Evolutionary conservation across 192 early-diverging fungal species (phyloP).

Genomic region (Spizellomyces sp.): DNA sequence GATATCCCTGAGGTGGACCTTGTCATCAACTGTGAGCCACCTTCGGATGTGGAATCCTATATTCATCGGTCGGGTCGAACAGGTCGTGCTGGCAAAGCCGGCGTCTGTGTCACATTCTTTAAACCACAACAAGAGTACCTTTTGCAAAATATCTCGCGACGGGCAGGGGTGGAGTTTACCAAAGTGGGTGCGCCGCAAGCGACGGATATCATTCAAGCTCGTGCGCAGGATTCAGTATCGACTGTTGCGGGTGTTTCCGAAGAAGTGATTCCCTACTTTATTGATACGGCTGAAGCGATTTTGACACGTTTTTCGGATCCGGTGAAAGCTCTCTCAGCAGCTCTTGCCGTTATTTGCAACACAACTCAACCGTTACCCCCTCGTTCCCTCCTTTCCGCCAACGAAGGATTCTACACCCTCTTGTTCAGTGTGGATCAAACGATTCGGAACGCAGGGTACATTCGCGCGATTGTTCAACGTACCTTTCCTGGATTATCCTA

Average conservation of each 20-base stretch:
- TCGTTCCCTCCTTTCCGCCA: conserved; percentile 82
- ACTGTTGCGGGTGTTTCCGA: conserved; percentile 65
- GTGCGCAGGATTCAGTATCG: conserved; percentile 75
- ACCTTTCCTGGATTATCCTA: conserved; percentile 71
- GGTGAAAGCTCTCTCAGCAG: conserved; percentile 75
- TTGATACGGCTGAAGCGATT: conserved; percentile 70
- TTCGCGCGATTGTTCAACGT: conserved; percentile 74
- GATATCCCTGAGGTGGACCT: conserved; percentile 97
- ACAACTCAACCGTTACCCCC: conserved; percentile 80
- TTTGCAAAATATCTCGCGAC: conserved; percentile 72
- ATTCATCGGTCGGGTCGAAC: conserved; percentile 96
- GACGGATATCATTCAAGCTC: conserved; percentile 83
- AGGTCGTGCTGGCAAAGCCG: conserved; percentile 81
- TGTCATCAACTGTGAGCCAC: conserved; percentile 95
- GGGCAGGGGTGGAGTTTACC: conserved; percentile 81
- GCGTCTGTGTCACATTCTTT: conserved; percentile 92
- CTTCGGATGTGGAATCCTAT: conserved; percentile 90
- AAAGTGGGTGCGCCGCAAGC: conserved; percentile 84
- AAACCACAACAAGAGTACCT: conserved; percentile 85
- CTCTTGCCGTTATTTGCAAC: conserved; percentile 87
- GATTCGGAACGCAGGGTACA: conserved; percentile 82
- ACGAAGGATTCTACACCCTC: conserved; percentile 80
- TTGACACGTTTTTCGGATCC: conserved; percentile 72
- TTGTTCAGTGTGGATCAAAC: conserved; percentile 68
- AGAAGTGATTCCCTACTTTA: conserved; percentile 80